Conservation (phyloP, 495 filamentous ascomycete genomes). For the Neurospora tetrasperma region DNA sequence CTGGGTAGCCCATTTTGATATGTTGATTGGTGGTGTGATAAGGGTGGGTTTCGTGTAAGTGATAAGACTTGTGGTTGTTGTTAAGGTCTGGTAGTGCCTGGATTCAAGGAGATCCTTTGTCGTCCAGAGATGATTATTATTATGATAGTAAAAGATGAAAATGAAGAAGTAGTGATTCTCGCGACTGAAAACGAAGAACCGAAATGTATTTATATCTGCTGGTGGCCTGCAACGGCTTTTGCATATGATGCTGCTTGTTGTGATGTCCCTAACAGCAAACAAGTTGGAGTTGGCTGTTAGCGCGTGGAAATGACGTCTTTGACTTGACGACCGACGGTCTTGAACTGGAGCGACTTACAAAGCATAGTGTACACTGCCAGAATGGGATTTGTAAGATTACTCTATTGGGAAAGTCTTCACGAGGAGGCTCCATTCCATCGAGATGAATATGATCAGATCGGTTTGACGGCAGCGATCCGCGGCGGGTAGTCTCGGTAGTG, state of each 20-base stretch:
- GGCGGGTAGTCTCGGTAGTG: neutral
- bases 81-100: neutral
- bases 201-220: neutral
- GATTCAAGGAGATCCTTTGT: neutral
- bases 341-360: neutral
- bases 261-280: neutral
- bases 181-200: neutral
- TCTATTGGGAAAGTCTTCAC: neutral
- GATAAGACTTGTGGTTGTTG: neutral
- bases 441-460: neutral
- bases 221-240: neutral
- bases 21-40: neutral
- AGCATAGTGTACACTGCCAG: neutral
- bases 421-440: neutral
- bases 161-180: neutral
- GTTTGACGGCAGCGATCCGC: neutral
- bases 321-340: neutral
- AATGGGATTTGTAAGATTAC: neutral
- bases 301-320: neutral
- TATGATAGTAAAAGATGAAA: neutral
- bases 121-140: neutral
- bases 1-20: constrained; percentile 57
- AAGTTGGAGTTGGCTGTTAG: neutral
- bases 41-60: neutral
- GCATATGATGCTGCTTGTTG: neutral